Base-by-base conservation (phyloP, 345 rosid genomes). In the Ceriops zippeliana region DNA sequence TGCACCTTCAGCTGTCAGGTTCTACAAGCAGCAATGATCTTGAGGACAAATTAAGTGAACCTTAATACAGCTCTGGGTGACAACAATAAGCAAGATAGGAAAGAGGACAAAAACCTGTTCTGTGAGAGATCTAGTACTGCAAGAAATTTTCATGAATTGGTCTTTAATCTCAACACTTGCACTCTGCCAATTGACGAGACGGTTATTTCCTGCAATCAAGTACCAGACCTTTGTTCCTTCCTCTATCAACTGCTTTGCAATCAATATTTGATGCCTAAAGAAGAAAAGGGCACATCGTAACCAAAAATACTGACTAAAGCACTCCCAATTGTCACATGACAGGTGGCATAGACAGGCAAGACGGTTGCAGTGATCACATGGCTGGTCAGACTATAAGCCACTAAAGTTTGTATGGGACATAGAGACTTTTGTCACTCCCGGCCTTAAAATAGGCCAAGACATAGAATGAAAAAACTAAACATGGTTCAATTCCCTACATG, bases 171-270 rank as follows among this genome's bases (percentile, higher is more conserved):
- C 91, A 69, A 82, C 80, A 51, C 82, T 76, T 52, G 75, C 90
- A 64, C 74, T 86, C 53, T 87, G 91, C 99, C 99, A 92, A 61
- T 79, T 89, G 78, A 89, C 88, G 63, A 72, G 83, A 30, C 67
- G 78, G 72, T 86, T 85, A 79, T 84, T 85, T 77, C 81, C 85
- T 20, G 97, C 81, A 38, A 95, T 82, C 73, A 80, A 73, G 73
- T 80, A 86, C 98, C 99, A 95, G 5, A 86, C 83, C 76, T 73
- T 87, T 59, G 90, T 89, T 77, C 99, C 99, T 78, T 95, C 98
- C 62, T 82, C 92, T 76, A 95, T 95, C 89, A 95, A 71, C 67
- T 82, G 79, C 81, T 82, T 95, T 65, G 90, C 87, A 73, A 87
- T 81, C 67, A 78, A 80, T 76, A 91, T 85, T 78, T 90, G 98